Evolutionary conservation across 1,139 yeast species (phyloP).

Genomic region (Zhuliangozyma blackwelliae): DNA sequence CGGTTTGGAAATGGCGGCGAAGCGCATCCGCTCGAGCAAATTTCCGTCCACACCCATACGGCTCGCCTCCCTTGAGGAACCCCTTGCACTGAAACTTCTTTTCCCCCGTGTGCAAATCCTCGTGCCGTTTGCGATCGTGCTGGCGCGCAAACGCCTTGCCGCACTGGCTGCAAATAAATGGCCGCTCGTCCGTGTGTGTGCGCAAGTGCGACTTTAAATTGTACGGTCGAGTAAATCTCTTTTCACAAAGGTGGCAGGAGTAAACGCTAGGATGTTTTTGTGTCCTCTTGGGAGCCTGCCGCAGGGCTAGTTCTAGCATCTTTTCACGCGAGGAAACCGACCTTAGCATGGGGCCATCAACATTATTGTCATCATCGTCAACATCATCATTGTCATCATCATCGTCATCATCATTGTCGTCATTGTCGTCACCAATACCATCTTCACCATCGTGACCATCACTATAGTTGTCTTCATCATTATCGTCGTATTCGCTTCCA

Average conservation of each 20-base stretch:
- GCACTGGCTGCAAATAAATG: slow-evolving; percentile 80
- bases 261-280: slow-evolving; percentile 78
- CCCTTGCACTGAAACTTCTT: slow-evolving; percentile 87
- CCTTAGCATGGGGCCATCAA: slow-evolving; percentile 10
- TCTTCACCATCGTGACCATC: slow-evolving; percentile 7
- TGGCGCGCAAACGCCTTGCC: slow-evolving; percentile 95
- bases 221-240: slow-evolving; percentile 86
- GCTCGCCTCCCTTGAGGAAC: slow-evolving; percentile 52
- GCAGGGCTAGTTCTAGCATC: slow-evolving; percentile 59
- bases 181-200: slow-evolving; percentile 93
- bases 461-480: no score
- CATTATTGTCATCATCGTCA: slow-evolving; percentile 13
- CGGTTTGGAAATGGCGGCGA: slow-evolving; percentile 91
- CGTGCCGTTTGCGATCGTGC: slow-evolving; percentile 92
- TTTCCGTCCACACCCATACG: slow-evolving; percentile 90
- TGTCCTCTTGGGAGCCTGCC: slow-evolving; percentile 45
- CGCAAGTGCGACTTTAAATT: slow-evolving; percentile 86
- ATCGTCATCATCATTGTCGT: slow-evolving; percentile 7
- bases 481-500: neutral
- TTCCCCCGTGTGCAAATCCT: slow-evolving; percentile 87
- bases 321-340: slow-evolving; percentile 44
- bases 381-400: slow-evolving; percentile 14
- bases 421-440: neutral
- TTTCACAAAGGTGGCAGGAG: slow-evolving; percentile 82
- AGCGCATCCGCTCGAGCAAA: slow-evolving; percentile 96